Conservation (phyloP, 768 basidiomycete species). For the Saitozyma sp. region DNA sequence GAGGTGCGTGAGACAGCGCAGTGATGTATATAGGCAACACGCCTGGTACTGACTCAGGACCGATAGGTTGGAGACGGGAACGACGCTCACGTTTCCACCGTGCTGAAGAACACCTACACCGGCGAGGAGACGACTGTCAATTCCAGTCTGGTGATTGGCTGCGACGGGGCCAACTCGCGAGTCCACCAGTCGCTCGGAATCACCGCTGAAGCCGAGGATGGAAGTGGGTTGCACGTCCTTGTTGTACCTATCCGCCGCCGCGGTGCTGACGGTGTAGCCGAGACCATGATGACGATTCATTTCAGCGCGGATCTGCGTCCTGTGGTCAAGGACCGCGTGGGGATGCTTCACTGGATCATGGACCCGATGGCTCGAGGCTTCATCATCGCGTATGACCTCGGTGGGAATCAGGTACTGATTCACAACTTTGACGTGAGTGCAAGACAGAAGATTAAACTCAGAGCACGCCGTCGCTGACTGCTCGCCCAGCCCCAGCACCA, state of each 20-base stretch:
- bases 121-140: conserved; percentile 7
- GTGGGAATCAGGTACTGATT: conserved; percentile 15
- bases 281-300: conserved; percentile 16
- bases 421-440: conserved; percentile 12
- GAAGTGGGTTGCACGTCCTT: not conserved
- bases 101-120: conserved; percentile 11
- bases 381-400: conserved; percentile 16
- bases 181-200: conserved; percentile 7
- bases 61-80: not conserved
- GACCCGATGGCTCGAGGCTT: conserved; percentile 11
- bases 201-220: conserved; percentile 10
- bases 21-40: not conserved
- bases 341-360: conserved; percentile 19
- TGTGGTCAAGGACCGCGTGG: conserved; percentile 10
- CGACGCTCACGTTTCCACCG: not conserved
- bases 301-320: conserved; percentile 13
- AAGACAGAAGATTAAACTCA: too few relatives aligned
- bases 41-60: too few relatives aligned
- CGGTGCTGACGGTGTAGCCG: conserved; percentile 3
- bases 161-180: conserved; percentile 13
- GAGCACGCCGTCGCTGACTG: not conserved
- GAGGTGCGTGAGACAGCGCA: not conserved
- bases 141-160: conserved; percentile 10
- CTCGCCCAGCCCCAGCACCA: conserved; percentile 2
- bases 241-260: not conserved